phyloP scores from a whole-genome alignment of 345 rosid species.

The Camelina laxa region DNA sequence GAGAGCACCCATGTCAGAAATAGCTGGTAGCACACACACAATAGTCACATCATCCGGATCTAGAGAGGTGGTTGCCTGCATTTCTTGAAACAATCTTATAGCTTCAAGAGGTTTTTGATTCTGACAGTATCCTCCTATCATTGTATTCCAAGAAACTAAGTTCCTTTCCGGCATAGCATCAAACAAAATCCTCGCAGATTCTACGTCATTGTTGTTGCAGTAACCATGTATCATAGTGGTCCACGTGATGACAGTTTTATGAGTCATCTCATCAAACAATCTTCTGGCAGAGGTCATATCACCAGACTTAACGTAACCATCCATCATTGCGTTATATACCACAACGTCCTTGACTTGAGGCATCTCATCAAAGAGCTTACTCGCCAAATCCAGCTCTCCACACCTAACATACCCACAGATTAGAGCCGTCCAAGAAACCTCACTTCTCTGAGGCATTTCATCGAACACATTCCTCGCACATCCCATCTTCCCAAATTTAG shows the following conservation, averaged over 20 bases:
- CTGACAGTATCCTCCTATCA: conserved; percentile 76
- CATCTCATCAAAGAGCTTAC: conserved; percentile 61
- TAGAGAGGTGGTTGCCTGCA: conserved; percentile 57
- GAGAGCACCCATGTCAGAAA: conserved; percentile 76
- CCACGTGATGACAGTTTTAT: conserved; percentile 73
- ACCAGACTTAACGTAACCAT: conserved; percentile 69
- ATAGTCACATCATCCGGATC: conserved; percentile 75
- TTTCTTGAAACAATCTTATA: conserved; percentile 59
- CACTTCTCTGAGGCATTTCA: conserved; percentile 64
- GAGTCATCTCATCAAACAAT: conserved; percentile 62
- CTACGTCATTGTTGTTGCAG: conserved; percentile 55
- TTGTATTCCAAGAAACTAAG: conserved; percentile 74
- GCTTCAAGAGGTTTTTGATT: conserved; percentile 75
- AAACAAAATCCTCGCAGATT: conserved; percentile 60
- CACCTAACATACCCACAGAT: conserved; percentile 63
- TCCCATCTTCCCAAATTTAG: conserved; percentile 55
- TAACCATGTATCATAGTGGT: conserved; percentile 76
- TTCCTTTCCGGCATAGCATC: conserved; percentile 76
- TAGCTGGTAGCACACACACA: conserved; percentile 72
- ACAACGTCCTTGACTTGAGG: conserved; percentile 58
- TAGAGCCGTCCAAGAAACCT: conserved; percentile 79
- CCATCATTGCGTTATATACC: conserved; percentile 62
- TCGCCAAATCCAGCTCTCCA: conserved; percentile 56
- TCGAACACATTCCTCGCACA: conserved; percentile 61
- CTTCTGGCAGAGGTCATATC: conserved; percentile 59